phyloP scores from a whole-genome alignment of 345 rosid species.

The Linum tenue region DNA sequence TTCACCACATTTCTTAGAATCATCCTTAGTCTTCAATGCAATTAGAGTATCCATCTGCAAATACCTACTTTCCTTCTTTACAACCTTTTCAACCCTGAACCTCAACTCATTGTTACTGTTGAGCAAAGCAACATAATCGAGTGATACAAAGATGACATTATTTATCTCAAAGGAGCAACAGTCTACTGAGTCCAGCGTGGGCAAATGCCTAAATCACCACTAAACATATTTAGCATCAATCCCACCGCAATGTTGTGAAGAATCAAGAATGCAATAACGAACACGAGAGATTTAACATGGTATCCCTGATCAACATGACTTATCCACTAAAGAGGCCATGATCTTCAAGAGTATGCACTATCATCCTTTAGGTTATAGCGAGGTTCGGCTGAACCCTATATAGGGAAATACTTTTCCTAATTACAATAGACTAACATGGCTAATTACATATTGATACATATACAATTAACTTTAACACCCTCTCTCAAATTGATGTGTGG shows the following conservation, averaged over 20 bases:
- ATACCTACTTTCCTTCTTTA: constrained; percentile 44
- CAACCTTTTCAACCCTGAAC: constrained; percentile 42
- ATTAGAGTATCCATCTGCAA: constrained; percentile 20
- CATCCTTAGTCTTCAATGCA: constrained; percentile 1
- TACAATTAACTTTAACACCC: too few species aligned
- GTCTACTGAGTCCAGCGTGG: constrained; percentile 50
- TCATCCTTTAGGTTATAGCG: too few species aligned
- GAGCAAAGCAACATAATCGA: constrained; percentile 47
- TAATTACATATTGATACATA: too few species aligned
- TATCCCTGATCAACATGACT: too few species aligned
- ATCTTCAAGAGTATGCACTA: too few species aligned
- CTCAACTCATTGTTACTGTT: constrained; percentile 35
- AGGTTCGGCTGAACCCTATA: too few species aligned
- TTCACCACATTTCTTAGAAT: constrained; percentile 10
- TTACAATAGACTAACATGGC: too few species aligned
- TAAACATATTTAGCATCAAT: constrained; percentile 32
- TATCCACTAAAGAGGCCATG: too few species aligned
- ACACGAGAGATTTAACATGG: too few species aligned
- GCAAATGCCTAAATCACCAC: constrained; percentile 41
- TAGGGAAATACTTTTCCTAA: too few species aligned
- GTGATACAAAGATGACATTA: constrained; percentile 50
- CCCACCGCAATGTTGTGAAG: constrained; percentile 20
- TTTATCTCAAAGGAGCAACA: constrained; percentile 54
- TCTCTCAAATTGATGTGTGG: too few species aligned
- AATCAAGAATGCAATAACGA: too few species aligned